Base-by-base conservation (phyloP, 2,329 filamentous ascomycete species). In the Septoria linicola region DNA sequence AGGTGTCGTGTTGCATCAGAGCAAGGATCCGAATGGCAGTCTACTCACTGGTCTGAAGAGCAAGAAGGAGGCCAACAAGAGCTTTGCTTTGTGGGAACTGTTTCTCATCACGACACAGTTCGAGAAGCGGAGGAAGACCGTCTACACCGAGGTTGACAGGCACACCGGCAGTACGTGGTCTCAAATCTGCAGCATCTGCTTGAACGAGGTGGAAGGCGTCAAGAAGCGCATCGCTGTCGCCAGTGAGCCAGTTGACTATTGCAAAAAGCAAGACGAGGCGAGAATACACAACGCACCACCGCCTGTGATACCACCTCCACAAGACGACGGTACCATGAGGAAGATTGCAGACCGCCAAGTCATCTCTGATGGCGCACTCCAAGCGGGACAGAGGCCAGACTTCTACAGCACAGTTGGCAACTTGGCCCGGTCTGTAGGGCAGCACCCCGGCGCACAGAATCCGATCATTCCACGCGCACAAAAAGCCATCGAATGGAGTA, bases 51-150 rank as follows among this genome's bases (percentile, higher is more conserved):
- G 92, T 0, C 70, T 97, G 39, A 91, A 85, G 67, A 85, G 85
- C 58, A 93, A 90, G 72, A 93, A 92, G 68, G 77, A 88, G 7
- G 77, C 88, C 8, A 83, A 88, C 54, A 84, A 88, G 80, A 80
- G 83, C 0, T 95, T 95, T 68, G 91, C 92, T 13, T 87, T 95
- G 70, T 96, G 91, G 91, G 92, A 97, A 66, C 76, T 96, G 21
- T 82, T 83, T 23, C 78, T 88, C 49, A 95, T 96, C 60, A 84
- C 88, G 31, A 80, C 86, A 50, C 80, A 82, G 47, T 91, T 87
- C 57, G 78, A 84, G 13, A 78, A 82, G n/a, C 83, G 90, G 27
- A 82, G 92, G 45, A 88, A 86, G 68, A 81, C 83, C 16, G 89
- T 97, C 49, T 96, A 88, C 70, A 82, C 84, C 51, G 92, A 97